Conservation (phyloP, 2,329 filamentous ascomycete genomes). For the Aspergillus nomiae region DNA sequence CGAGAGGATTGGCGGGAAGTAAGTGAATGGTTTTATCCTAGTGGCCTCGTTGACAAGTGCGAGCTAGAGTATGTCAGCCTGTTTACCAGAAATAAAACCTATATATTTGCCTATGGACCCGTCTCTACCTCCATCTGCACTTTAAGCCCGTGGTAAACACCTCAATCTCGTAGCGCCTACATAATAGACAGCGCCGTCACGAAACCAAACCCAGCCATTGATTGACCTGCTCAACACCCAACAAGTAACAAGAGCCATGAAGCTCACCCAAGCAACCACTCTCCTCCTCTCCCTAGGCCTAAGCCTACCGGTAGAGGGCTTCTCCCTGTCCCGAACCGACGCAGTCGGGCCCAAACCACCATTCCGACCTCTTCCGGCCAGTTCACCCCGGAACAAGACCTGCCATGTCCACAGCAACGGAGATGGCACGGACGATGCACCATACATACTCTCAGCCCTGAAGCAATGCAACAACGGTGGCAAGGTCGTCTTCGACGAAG, state of each 20-base stretch:
- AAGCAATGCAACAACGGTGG: constrained; percentile 65
- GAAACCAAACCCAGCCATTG: background rate
- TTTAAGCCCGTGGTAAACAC: background rate
- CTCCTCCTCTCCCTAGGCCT: constrained; percentile 27
- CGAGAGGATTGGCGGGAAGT: background rate
- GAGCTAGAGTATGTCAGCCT: background rate
- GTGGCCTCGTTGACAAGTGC: background rate
- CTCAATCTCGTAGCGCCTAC: background rate
- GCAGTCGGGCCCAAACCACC: constrained; percentile 31
- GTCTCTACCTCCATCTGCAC: background rate
- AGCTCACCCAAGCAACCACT: constrained; percentile 26
- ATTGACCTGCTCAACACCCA: background rate
- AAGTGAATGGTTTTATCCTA: background rate
- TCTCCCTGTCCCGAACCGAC: constrained; percentile 24
- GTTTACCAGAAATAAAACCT: background rate
- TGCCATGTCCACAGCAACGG: constrained; percentile 33
- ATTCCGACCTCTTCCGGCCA: constrained; percentile 33
- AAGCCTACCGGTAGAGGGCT: constrained; percentile 19
- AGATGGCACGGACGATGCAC: constrained; percentile 49
- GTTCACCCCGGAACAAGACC: constrained; percentile 25
- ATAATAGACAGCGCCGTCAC: background rate
- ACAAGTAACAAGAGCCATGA: constrained; percentile 22
- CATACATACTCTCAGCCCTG: constrained; percentile 57
- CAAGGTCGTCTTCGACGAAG: constrained; percentile 59
- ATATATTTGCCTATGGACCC: background rate